These are phyloP conservation scores for Paramecium caudatum DNA, from an alignment of 73 alveolate genomes.

Conservation along the genomic window DNA sequence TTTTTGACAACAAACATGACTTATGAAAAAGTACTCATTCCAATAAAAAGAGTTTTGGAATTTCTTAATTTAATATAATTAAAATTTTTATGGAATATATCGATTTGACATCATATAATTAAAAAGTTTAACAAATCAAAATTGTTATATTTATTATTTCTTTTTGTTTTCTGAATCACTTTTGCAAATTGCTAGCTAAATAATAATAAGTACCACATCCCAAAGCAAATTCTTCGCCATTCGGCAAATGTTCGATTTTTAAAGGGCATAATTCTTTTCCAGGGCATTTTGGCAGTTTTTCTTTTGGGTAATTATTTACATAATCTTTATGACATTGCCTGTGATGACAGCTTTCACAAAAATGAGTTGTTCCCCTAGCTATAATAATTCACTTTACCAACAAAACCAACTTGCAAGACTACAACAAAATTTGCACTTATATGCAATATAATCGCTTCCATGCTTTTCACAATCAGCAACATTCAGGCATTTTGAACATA, in stretches of 20 bases:
- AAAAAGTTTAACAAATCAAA: too few relatives aligned
- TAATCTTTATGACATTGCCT: conserved; percentile 92
- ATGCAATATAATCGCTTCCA: conserved; percentile 39
- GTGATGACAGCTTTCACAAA: conserved; percentile 98
- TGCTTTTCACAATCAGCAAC: conserved; percentile 73
- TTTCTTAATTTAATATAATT: background rate
- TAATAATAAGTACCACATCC: too few relatives aligned
- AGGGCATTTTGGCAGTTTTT: conserved; percentile 72
- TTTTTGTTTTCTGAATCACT: too few relatives aligned
- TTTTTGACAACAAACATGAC: conserved; percentile 5
- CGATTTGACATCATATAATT: too few relatives aligned
- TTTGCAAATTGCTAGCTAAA: too few relatives aligned
- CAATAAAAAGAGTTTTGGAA: conserved; percentile 15
- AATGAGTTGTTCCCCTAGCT: conserved; percentile 95
- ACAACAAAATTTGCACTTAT: conserved; percentile 85
- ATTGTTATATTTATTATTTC: too few relatives aligned
- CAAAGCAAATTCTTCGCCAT: conserved; percentile 98
- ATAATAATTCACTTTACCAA: conserved; percentile 69
- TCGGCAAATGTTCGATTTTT: conserved; percentile 95
- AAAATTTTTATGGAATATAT: too few relatives aligned
- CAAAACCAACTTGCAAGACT: conserved; percentile 98
- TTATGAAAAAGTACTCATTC: conserved; percentile 27
- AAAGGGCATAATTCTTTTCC: conserved; percentile 88
- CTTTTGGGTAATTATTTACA: too few relatives aligned
- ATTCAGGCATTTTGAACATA: conserved; percentile 77